These are phyloP conservation scores for Ceratorhiza oryzae-sativae DNA, from an alignment of 1,284 basidiomycete species.

Conservation along the genomic window DNA sequence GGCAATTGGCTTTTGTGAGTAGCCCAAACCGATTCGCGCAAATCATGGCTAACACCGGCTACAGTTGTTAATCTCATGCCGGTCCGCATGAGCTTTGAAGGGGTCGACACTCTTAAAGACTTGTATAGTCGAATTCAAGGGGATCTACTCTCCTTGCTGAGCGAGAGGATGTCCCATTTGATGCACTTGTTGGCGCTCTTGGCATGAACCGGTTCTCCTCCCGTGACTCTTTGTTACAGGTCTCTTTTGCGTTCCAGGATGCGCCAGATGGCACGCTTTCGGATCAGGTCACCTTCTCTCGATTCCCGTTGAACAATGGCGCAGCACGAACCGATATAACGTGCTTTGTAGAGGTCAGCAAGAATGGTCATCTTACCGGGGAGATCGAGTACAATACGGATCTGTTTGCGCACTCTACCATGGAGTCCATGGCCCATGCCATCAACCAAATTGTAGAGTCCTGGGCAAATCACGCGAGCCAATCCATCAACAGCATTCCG, in stretches of 20 bases:
- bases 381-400: conserved; percentile 7
- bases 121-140: background rate
- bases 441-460: background rate
- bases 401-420: background rate
- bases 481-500: too few species aligned
- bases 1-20: conserved; percentile 4
- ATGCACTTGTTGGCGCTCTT: background rate
- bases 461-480: too few species aligned
- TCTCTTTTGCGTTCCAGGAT: background rate
- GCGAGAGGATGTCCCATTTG: background rate
- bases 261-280: background rate
- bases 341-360: conserved; percentile 9
- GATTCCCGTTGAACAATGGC: conserved; percentile 5
- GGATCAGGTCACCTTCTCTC: background rate
- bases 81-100: background rate
- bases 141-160: background rate
- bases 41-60: background rate
- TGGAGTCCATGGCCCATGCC: background rate
- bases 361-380: background rate
- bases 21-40: too few species aligned
- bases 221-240: background rate
- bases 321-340: background rate
- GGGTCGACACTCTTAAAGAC: background rate
- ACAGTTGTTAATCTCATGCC: conserved; percentile 4
- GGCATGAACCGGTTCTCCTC: background rate